These are phyloP conservation scores for Ligustrum vulgare DNA, from an alignment of 257 asterid species.

Conservation along the genomic window DNA sequence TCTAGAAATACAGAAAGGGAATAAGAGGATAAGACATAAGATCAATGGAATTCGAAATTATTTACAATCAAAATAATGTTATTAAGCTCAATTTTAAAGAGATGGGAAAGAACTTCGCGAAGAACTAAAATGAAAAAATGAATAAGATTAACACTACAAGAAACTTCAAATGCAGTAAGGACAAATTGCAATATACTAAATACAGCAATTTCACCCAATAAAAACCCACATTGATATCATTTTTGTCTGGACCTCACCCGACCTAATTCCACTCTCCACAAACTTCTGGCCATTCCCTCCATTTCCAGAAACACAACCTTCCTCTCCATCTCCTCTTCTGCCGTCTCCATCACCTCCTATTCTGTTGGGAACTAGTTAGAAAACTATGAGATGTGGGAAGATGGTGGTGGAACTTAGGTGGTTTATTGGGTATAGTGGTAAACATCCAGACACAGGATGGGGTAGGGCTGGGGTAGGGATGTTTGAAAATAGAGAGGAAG, in stretches of 20 bases:
- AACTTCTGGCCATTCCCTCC: not conserved
- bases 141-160: conserved; percentile 11
- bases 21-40: not conserved
- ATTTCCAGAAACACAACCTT: too few species aligned
- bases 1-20: not conserved
- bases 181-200: not conserved
- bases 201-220: not conserved
- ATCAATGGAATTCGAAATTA: not conserved
- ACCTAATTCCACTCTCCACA: not conserved
- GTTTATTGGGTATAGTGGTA: not conserved
- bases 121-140: not conserved
- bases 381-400: not conserved
- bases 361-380: too few species aligned
- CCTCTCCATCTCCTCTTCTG: too few species aligned
- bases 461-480: not conserved
- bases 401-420: not conserved
- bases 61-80: conserved; percentile 7
- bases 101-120: not conserved
- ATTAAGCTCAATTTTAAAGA: conserved; percentile 13
- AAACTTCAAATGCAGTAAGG: not conserved
- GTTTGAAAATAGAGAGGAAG: not conserved
- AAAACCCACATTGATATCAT: not conserved
- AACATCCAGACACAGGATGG: not conserved
- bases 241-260: not conserved
- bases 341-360: too few species aligned